These are phyloP conservation scores for Mycena galericulata DNA, from an alignment of 768 basidiomycete genomes.

Conservation along the genomic window DNA sequence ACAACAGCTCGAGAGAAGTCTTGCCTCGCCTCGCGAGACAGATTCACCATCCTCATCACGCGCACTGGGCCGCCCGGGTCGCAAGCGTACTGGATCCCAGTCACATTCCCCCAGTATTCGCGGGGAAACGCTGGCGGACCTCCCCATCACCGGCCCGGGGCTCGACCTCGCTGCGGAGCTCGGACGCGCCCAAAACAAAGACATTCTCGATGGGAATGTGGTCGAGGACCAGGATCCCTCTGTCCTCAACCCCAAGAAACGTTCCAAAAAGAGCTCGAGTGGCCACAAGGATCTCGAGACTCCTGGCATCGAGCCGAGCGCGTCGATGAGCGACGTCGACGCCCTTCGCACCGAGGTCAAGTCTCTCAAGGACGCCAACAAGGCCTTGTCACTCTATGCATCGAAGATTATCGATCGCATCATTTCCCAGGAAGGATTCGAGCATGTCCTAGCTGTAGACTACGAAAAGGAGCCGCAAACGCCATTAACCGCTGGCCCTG, in stretches of 20 bases:
- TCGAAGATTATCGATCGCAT: constrained; percentile 99
- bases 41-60: constrained; percentile 56
- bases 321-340: constrained; percentile 70
- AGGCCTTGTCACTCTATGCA: constrained; percentile 93
- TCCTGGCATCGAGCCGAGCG: constrained; percentile 56
- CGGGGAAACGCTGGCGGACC: constrained; percentile 87
- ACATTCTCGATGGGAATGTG: constrained; percentile 69
- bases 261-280: constrained; percentile 59
- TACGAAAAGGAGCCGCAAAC: constrained; percentile 74
- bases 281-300: constrained; percentile 49
- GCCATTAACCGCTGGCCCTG: constrained; percentile 52
- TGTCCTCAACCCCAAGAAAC: constrained; percentile 60
- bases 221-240: constrained; percentile 65
- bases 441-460: constrained; percentile 95
- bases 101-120: constrained; percentile 60
- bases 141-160: constrained; percentile 90
- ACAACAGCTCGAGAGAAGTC: constrained; percentile 52
- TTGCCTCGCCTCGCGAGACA: constrained; percentile 46
- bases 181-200: constrained; percentile 91
- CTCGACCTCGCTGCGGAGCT: constrained; percentile 93
- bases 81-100: constrained; percentile 64
- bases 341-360: constrained; percentile 90
- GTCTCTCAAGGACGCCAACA: constrained; percentile 94
- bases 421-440: constrained; percentile 95
- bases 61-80: constrained; percentile 55